A percentile compares a stretch with the other conserved stretches of the same genome.
These are phyloP conservation scores for Fusarium vanettenii DNA, from an alignment of 2,329 filamentous ascomycete genomes.

Conservation along the genomic window DNA sequence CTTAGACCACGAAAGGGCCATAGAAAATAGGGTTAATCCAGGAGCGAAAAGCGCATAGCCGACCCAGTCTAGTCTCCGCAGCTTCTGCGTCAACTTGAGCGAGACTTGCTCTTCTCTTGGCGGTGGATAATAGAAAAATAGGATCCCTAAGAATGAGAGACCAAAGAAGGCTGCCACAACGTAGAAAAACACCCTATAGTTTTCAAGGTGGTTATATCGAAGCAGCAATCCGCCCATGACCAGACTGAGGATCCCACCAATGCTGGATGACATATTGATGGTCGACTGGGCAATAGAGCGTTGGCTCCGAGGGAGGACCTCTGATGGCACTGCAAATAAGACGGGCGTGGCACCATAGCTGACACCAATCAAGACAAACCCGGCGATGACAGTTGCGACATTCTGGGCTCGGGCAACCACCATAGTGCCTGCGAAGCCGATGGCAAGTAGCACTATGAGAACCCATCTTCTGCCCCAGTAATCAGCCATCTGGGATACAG, in stretches of 20 bases:
- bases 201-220: neutral
- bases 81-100: conserved; percentile 42
- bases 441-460: conserved; percentile 4
- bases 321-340: conserved; percentile 24
- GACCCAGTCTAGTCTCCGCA: conserved; percentile 53
- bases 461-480: conserved; percentile 20
- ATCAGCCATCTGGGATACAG: neutral
- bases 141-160: neutral
- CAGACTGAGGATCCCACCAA: conserved; percentile 19
- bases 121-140: conserved; percentile 20
- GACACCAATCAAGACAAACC: conserved; percentile 15
- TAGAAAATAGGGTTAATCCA: conserved; percentile 52
- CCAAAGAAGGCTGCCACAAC: conserved; percentile 12
- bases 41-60: conserved; percentile 50
- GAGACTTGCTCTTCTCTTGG: conserved; percentile 6
- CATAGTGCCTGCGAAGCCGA: conserved; percentile 12
- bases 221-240: conserved; percentile 15
- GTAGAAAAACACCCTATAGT: conserved; percentile 30
- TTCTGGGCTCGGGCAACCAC: conserved; percentile 14
- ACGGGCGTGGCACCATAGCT: conserved; percentile 23
- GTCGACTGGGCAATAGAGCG: conserved; percentile 23
- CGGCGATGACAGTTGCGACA: conserved; percentile 19
- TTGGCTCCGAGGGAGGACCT: conserved; percentile 27
- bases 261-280: conserved; percentile 20
- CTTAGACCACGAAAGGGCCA: conserved; percentile 53